Evolutionary conservation across 805 yeast species (phyloP), one percentile per base, ranked within the genome.

Genomic region (Cyberlindnera mrakii): DNA sequence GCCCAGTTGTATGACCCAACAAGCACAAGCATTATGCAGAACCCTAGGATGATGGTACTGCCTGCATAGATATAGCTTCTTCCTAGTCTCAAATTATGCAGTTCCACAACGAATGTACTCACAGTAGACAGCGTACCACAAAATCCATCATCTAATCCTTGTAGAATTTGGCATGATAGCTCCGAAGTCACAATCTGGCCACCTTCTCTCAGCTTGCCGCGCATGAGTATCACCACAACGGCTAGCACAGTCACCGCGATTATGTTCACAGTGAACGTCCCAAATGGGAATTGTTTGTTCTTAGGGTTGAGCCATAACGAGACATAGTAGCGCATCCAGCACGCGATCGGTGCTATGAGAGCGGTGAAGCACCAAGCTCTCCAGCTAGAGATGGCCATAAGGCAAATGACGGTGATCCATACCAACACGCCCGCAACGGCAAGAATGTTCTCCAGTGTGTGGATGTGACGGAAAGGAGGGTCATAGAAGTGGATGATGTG

Each of bases 1-100:
- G 81, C 64, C 96, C 96, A 89, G 33, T 73, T 70, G 55, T 79
- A 86, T 6, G 84, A 65, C 0, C 96, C 96, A 23, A 83, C 55
- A 2, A 80, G 74, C n/a, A 86, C 44, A 3, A 88, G 60, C 42
- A 77, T 63, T 1, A 77, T 30, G 4, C 63, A 41, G 56, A 76
- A 85, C 14, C 82, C 71, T 0, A 65, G 42, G 2, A 61, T 52
- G 2, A 86, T 53, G 14, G 85, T 72, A 0, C 57, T 43, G 1
- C 62, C 20, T 6, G 75, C 82, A 57, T 89, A 89, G 7, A 60
- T 45, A 42, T 78, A 73, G 5, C 77, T 63, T 45, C 64, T 47
- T 14, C 55, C 32, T 5, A 68, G 51, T 11, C 57, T 62, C 37
- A 73, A 48, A 4, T 62, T 59, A 43, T 60, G 68, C 32, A 86